phyloP scores from a whole-genome alignment of 2,329 filamentous ascomycete species.

The Ophiostoma quercus region DNA sequence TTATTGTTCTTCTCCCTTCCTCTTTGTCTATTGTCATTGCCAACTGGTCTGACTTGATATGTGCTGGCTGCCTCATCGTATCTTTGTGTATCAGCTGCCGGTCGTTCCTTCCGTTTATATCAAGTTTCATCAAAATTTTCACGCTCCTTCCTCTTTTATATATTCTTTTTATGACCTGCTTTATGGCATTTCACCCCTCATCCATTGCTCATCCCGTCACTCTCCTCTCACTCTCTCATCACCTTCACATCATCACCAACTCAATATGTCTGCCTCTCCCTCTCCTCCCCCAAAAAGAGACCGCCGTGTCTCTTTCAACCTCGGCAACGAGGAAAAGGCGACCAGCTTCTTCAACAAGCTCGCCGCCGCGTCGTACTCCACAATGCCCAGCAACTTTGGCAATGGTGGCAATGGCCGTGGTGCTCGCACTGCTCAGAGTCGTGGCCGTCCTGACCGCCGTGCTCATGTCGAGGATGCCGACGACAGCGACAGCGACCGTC shows the following conservation, averaged over 20 bases:
- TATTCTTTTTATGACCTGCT: no score
- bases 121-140: neutral
- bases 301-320: constrained; percentile 25
- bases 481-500: neutral
- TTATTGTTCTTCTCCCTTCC: neutral
- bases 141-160: neutral
- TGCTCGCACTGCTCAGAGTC: neutral
- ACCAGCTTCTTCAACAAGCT: constrained; percentile 19
- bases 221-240: no score
- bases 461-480: constrained; percentile 21
- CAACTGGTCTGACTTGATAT: neutral
- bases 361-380: neutral
- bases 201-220: no score
- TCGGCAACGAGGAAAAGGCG: neutral
- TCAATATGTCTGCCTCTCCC: neutral
- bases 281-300: constrained; percentile 14
- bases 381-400: neutral
- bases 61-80: neutral
- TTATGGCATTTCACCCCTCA: neutral
- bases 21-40: neutral
- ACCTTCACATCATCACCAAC: neutral
- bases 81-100: neutral
- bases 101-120: constrained; percentile 6
- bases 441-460: constrained; percentile 16
- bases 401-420: neutral